These are phyloP conservation scores for Prunus salicina DNA, from an alignment of 306 rosid species.

Conservation along the genomic window DNA sequence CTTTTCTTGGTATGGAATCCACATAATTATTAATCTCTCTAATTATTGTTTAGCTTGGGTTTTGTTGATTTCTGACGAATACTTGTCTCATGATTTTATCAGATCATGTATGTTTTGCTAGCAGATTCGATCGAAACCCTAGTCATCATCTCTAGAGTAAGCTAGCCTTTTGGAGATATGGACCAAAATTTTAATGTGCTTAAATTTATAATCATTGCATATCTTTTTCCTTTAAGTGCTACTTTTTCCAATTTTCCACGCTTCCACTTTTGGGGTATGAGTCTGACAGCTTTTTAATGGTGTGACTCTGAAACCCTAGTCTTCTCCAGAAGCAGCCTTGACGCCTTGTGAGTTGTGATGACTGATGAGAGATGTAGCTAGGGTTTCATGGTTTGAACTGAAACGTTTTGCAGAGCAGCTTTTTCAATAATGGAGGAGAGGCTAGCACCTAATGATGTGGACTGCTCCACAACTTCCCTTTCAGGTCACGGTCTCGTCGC, in stretches of 20 bases:
- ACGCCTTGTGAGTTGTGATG: constrained; percentile 15
- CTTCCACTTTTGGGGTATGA: background rate
- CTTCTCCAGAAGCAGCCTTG: constrained; percentile 16
- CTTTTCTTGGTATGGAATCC: background rate
- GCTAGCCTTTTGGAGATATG: background rate
- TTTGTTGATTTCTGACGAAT: background rate
- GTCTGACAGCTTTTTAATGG: background rate
- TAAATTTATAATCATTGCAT: background rate
- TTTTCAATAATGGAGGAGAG: constrained; percentile 33
- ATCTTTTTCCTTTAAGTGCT: too few species aligned
- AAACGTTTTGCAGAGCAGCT: constrained; percentile 33
- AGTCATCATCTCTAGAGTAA: background rate
- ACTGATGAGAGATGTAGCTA: constrained; percentile 8
- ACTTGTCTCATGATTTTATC: background rate
- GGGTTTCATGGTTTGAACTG: constrained; percentile 52
- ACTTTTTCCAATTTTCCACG: background rate
- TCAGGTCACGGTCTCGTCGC: constrained; percentile 36
- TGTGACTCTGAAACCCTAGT: constrained; percentile 34
- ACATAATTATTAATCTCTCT: background rate
- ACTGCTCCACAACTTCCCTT: constrained; percentile 37
- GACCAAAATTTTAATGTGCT: background rate
- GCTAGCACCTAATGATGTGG: constrained; percentile 55
- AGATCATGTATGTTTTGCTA: background rate
- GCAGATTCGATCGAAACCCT: background rate
- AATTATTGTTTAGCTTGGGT: background rate